Evolutionary conservation across 2,329 filamentous ascomycete genomes (phyloP).

Genomic region (Aureobasidium sp.): DNA sequence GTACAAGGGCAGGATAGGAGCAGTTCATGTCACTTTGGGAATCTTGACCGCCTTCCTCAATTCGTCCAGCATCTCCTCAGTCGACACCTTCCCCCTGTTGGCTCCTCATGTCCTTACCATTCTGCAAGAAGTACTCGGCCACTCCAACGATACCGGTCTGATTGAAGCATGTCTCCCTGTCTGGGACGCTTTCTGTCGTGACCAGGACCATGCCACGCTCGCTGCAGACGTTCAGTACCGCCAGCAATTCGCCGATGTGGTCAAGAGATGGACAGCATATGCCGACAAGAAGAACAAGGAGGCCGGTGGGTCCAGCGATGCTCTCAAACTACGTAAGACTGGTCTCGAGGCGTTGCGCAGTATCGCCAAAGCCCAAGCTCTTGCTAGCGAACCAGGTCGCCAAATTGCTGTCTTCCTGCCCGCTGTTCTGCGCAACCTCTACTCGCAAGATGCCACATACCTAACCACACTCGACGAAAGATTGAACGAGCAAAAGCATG

Average conservation of each 20-base stretch:
- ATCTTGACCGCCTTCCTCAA: slow-evolving; percentile 89
- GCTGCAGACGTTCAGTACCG: slow-evolving; percentile 81
- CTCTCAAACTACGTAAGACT: slow-evolving; percentile 54
- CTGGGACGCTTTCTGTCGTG: slow-evolving; percentile 79
- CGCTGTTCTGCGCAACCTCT: slow-evolving; percentile 79
- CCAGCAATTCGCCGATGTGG: slow-evolving; percentile 72
- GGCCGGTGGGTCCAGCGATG: slow-evolving; percentile 54
- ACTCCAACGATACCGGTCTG: slow-evolving; percentile 83
- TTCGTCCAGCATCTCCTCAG: slow-evolving; percentile 51
- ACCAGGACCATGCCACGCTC: slow-evolving; percentile 80
- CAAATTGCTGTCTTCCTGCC: slow-evolving; percentile 76
- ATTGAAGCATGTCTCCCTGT: slow-evolving; percentile 82
- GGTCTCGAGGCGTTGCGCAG: slow-evolving; percentile 66
- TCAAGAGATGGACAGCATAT: slow-evolving; percentile 70
- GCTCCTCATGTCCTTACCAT: slow-evolving; percentile 78
- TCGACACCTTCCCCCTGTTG: slow-evolving; percentile 80
- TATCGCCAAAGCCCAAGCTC: slow-evolving; percentile 69
- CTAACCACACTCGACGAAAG: slow-evolving; percentile 50
- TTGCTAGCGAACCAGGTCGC: slow-evolving; percentile 66
- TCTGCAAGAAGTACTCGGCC: slow-evolving; percentile 66
- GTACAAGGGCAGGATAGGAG: slow-evolving; percentile 82
- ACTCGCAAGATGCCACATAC: slow-evolving; percentile 64
- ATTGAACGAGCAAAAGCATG: slow-evolving; percentile 57
- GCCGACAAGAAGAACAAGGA: slow-evolving; percentile 55
- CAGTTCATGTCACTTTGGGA: slow-evolving; percentile 78